Conservation (phyloP, 345 rosid genomes). For the Dipteronia dyeriana region DNA sequence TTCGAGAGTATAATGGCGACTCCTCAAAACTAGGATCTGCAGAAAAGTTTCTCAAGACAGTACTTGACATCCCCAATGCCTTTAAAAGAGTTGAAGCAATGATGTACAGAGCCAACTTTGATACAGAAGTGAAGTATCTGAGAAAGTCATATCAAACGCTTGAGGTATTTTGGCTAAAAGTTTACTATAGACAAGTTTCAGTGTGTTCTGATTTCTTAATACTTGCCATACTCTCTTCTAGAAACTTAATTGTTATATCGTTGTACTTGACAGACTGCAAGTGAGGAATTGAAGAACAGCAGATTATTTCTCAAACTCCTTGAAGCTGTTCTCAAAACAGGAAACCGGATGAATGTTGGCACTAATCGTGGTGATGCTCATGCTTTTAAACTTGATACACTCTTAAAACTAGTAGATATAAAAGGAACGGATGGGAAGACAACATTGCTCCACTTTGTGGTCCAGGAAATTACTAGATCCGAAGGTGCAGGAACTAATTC, state of each 20-base stretch:
- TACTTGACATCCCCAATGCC: constrained; percentile 90
- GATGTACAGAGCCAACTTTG: constrained; percentile 95
- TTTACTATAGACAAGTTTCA: constrained; percentile 3
- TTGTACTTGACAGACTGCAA: constrained; percentile 62
- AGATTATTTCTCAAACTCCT: constrained; percentile 91
- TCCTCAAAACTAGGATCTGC: constrained; percentile 82
- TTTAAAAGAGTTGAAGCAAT: constrained; percentile 95
- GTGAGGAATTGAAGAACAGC: constrained; percentile 87
- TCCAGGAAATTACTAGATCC: constrained; percentile 91
- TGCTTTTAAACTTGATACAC: constrained; percentile 98
- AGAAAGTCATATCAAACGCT: constrained; percentile 84
- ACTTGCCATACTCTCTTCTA: background rate
- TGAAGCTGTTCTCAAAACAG: constrained; percentile 93
- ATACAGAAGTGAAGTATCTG: constrained; percentile 83
- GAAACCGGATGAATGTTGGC: constrained; percentile 95
- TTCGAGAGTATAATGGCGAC: constrained; percentile 75
- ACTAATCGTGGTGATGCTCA: constrained; percentile 97
- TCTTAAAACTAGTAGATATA: constrained; percentile 91
- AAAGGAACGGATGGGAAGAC: constrained; percentile 97
- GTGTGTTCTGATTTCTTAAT: background rate
- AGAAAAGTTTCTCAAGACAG: constrained; percentile 83
- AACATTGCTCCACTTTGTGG: constrained; percentile 95
- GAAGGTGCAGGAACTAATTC: constrained; percentile 54
- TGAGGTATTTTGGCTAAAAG: constrained; percentile 54
- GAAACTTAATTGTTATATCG: constrained; percentile 16